Evolutionary conservation across 495 filamentous ascomycete genomes (phyloP).

Genomic region (Podospora anserina): DNA sequence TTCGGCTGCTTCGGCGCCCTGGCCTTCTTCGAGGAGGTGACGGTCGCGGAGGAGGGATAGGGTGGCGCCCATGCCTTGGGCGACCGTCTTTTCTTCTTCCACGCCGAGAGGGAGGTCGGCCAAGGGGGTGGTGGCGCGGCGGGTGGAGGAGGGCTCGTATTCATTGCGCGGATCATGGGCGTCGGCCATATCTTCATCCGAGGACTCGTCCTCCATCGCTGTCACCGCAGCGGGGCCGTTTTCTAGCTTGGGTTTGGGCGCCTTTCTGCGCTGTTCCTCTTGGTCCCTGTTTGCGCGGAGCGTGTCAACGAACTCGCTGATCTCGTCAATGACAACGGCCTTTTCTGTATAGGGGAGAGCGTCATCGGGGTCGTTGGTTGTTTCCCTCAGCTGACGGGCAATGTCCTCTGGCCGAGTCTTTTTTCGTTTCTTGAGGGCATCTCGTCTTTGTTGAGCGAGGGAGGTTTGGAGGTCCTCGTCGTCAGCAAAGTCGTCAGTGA

Average conservation of each 20-base stretch:
- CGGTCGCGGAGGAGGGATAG: constrained; percentile 78
- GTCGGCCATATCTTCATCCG: constrained; percentile 51
- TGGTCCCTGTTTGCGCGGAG: constrained; percentile 64
- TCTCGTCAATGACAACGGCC: constrained; percentile 89
- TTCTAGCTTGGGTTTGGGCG: constrained; percentile 40
- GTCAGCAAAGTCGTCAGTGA: constrained; percentile 72
- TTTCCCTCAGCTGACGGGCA: constrained; percentile 75
- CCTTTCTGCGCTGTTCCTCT: constrained; percentile 46
- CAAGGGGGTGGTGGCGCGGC: constrained; percentile 15
- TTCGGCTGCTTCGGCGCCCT: constrained; percentile 61
- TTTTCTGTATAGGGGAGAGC: constrained; percentile 52
- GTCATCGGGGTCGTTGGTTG: constrained; percentile 43
- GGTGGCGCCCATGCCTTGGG: constrained; percentile 74
- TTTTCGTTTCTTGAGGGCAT: constrained; percentile 87
- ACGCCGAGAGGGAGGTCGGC: constrained; percentile 58
- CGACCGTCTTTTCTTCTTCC: constrained; percentile 77
- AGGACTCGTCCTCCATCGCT: constrained; percentile 45
- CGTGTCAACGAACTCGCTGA: constrained; percentile 88
- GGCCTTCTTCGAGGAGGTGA: constrained; percentile 65
- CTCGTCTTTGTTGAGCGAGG: constrained; percentile 72
- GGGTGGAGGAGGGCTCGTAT: constrained; percentile 24
- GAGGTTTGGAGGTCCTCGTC: constrained; percentile 90
- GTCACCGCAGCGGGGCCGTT: constrained; percentile 39
- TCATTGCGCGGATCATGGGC: constrained; percentile 55
- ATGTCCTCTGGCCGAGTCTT: constrained; percentile 78